Conservation (phyloP, 768 basidiomycete genomes). For the Phaffia australis region DNA sequence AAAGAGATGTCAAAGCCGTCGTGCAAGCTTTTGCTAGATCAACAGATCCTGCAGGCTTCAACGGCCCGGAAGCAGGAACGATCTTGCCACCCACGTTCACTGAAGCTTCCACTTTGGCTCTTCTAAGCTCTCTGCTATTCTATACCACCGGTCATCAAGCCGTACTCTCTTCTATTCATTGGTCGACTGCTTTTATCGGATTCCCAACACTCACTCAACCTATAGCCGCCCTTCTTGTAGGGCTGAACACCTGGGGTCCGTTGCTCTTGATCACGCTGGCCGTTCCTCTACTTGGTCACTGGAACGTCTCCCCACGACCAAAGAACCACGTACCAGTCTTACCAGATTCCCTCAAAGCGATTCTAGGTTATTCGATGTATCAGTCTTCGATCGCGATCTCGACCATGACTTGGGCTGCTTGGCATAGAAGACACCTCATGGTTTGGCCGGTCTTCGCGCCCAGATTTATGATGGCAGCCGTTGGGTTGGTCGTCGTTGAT, state of each 20-base stretch:
- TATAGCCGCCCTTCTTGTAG: constrained; percentile 60
- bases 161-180: constrained; percentile 77
- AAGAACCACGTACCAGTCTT: constrained; percentile 33
- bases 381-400: constrained; percentile 14
- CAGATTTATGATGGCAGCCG: constrained; percentile 69
- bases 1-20: constrained; percentile 52
- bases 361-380: constrained; percentile 37
- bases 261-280: constrained; percentile 57
- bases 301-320: constrained; percentile 64
- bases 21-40: constrained; percentile 30
- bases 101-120: constrained; percentile 60
- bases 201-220: constrained; percentile 61
- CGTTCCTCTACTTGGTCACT: constrained; percentile 61
- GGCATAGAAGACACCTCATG: constrained; percentile 67
- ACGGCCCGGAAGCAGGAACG: constrained; percentile 42
- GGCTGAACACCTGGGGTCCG: constrained; percentile 66
- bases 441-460: constrained; percentile 99
- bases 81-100: constrained; percentile 45
- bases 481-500: constrained; percentile 61
- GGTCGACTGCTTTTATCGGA: constrained; percentile 81
- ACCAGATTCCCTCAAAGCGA: constrained; percentile 37
- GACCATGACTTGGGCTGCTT: constrained; percentile 28
- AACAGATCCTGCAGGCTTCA: constrained; percentile 44
- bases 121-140: constrained; percentile 67
- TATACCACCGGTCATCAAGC: constrained; percentile 88